phyloP scores from a whole-genome alignment of 352 stramenopile species.

The Pythium aquatile region DNA sequence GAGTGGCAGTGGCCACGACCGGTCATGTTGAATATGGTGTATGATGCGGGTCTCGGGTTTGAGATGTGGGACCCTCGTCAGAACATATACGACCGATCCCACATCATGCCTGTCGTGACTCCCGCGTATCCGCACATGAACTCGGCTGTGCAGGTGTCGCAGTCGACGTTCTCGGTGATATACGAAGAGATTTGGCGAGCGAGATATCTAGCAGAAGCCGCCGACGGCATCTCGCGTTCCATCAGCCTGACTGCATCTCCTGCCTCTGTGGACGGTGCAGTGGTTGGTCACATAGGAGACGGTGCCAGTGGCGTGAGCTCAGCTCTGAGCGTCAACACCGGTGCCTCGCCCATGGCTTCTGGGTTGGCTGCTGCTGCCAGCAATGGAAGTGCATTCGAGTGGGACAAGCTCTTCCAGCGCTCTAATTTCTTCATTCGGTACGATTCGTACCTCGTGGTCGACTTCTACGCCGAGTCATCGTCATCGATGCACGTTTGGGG shows the following conservation, averaged over 20 bases:
- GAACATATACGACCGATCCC: slow-evolving; percentile 85
- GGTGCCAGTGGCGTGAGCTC: background rate
- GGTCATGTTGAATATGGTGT: slow-evolving; percentile 86
- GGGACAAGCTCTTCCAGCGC: slow-evolving; percentile 70
- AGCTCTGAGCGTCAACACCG: slow-evolving; percentile 15
- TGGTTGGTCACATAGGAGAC: background rate
- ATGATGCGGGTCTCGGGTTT: slow-evolving; percentile 74
- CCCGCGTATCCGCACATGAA: slow-evolving; percentile 98
- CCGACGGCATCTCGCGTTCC: slow-evolving; percentile 45
- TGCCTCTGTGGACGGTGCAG: background rate
- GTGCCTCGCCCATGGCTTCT: slow-evolving; percentile 4
- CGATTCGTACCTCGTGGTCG: slow-evolving; percentile 69
- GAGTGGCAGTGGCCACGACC: slow-evolving; percentile 83
- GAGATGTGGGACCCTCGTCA: slow-evolving; percentile 88
- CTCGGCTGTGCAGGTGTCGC: slow-evolving; percentile 95
- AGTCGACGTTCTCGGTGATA: slow-evolving; percentile 91
- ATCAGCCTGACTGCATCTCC: slow-evolving; percentile 21
- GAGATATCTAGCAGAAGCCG: slow-evolving; percentile 66
- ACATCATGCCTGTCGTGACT: slow-evolving; percentile 99
- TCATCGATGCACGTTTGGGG: slow-evolving; percentile 78
- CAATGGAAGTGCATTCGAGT: slow-evolving; percentile 30
- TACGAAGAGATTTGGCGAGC: slow-evolving; percentile 89
- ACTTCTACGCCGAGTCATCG: slow-evolving; percentile 60
- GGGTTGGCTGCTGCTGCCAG: slow-evolving; percentile 5
- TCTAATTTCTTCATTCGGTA: slow-evolving; percentile 88